Base-by-base conservation (phyloP, 805 yeast genomes). In the Ogataea angusta region DNA sequence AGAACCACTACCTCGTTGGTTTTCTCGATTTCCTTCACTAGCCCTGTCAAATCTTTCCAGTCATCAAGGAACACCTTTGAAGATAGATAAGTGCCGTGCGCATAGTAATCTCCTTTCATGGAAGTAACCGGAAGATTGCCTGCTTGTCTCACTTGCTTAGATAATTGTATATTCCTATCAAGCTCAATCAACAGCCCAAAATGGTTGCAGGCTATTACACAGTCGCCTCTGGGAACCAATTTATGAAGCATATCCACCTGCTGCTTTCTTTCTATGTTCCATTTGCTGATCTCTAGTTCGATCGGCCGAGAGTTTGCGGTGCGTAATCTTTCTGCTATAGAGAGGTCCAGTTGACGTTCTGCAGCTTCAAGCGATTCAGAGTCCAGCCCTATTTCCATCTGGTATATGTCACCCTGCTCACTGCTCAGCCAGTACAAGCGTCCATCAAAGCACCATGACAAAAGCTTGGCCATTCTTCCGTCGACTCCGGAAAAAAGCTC, bases 251-350 rank as follows among this genome's bases (percentile, higher is more conserved):
- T 28, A 15, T 28, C 34, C 14, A 30, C 17, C 13, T 31, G 25
- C 8, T 36, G 43, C 6, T 32, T 17, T 22, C 30, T 16, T 4
- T 18, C 34, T 5, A 43, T 22, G 7, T 8, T 22, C 54, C 54
- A 50, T 7, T 28, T 21, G 10, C 8, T n/a, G 16, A 47, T 26
- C 9, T 24, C 28, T 24, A 47, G 8, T 16, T 46, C 48, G 12
- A 43, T 32, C 26, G 23, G 13, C 10, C 16, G 32, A 3, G 30
- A 13, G 13, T 19, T 21, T 8, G 26, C 33, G 13, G 26, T 21
- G 8, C 14, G 17, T 18, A 23, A 18, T 25, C 49, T 21, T 38
- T 42, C 45, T n/a, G 54, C 48, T n/a, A 48, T 36, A 3, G 54
- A 31, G 12, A 38, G 10, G 10, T 34, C 32, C 15, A 44, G 14